These are phyloP conservation scores for Eutrema heterophyllum DNA, from an alignment of 345 rosid genomes.

Conservation along the genomic window DNA sequence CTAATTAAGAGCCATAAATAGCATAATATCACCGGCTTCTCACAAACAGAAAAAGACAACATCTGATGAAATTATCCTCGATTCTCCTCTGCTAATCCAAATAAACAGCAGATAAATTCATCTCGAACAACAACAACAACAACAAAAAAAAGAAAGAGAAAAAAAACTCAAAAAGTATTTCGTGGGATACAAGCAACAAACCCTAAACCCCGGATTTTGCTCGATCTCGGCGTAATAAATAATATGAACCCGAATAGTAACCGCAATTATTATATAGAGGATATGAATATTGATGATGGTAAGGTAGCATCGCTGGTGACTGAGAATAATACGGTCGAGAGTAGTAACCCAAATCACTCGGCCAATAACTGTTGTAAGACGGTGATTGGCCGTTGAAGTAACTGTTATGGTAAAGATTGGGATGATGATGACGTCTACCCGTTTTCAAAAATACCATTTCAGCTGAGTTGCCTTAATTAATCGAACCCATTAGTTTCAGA, in stretches of 20 bases:
- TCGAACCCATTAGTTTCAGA: constrained; percentile 1
- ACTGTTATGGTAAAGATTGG: neutral
- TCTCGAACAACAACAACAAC: too few relatives aligned
- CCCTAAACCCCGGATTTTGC: neutral
- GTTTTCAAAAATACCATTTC: neutral
- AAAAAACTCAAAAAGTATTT: neutral
- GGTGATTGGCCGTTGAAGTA: neutral
- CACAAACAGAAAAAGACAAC: neutral
- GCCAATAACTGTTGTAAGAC: neutral
- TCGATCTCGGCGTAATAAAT: neutral
- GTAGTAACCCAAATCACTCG: neutral
- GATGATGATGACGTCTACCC: neutral
- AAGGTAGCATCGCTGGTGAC: too few relatives aligned
- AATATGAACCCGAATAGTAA: neutral
- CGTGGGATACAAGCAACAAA: constrained; percentile 6
- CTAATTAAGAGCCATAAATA: neutral
- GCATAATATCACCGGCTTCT: neutral
- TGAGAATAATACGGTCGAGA: too few relatives aligned
- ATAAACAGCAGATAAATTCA: neutral
- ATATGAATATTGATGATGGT: neutral
- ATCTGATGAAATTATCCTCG: neutral
- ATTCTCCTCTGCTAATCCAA: neutral
- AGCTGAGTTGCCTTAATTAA: neutral
- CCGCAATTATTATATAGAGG: neutral
- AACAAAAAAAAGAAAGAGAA: neutral